These are phyloP conservation scores for Phoma herbarum DNA, from an alignment of 2,329 filamentous ascomycete genomes.

Conservation along the genomic window DNA sequence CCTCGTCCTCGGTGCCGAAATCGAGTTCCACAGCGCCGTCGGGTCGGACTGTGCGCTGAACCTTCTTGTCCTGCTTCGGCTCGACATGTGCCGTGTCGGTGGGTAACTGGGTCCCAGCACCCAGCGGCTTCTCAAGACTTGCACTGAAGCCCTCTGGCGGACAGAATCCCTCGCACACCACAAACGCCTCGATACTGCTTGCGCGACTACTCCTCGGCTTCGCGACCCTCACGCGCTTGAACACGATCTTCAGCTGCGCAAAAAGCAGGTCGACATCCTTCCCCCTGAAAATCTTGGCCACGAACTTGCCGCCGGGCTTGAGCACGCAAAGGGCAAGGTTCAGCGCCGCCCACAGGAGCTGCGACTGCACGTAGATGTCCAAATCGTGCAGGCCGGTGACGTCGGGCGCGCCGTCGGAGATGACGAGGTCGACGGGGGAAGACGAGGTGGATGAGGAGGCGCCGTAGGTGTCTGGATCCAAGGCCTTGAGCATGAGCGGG, in stretches of 20 bases:
- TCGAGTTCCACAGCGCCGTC: conserved; percentile 61
- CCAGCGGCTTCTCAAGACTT: conserved; percentile 78
- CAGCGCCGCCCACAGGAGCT: conserved; percentile 91
- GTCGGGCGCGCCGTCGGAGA: conserved; percentile 95
- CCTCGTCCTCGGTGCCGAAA: conserved; percentile 54
- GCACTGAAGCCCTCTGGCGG: conserved; percentile 80
- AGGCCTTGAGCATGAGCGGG: conserved; percentile 82
- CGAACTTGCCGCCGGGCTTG: conserved; percentile 91
- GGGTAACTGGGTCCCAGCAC: conserved; percentile 66
- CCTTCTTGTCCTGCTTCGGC: conserved; percentile 27
- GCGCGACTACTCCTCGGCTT: conserved; percentile 95
- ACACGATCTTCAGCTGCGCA: conserved; percentile 91
- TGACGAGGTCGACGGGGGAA: conserved; percentile 87
- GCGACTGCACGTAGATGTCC: conserved; percentile 97
- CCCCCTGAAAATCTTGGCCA: conserved; percentile 96
- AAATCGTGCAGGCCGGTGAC: conserved; percentile 97
- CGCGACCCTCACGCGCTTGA: conserved; percentile 84
- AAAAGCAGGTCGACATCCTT: conserved; percentile 96
- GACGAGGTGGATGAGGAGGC: conserved; percentile 60
- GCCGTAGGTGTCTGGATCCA: conserved; percentile 72
- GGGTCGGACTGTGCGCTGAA: conserved; percentile 46
- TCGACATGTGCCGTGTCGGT: conserved; percentile 32
- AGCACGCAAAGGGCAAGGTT: conserved; percentile 94
- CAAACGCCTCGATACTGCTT: conserved; percentile 95
- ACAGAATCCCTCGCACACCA: conserved; percentile 89